A percentile compares a stretch with the other conserved stretches of the same genome.
Conservation (phyloP, 768 basidiomycete species). For the Hebeloma cylindrosporum region DNA sequence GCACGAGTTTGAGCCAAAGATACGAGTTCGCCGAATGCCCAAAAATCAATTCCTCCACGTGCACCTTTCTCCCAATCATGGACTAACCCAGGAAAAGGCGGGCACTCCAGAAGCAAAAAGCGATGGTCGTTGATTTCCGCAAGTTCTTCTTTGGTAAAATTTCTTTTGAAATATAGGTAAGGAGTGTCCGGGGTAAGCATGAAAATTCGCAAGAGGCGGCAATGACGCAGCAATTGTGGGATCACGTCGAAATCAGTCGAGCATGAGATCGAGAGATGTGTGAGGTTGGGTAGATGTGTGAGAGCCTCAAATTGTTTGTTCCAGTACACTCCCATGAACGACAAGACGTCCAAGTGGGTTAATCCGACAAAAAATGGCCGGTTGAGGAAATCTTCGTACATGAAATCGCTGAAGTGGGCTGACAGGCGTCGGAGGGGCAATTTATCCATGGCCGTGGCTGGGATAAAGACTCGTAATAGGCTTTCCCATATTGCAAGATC, state of each 20-base stretch:
- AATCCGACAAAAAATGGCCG: constrained; percentile 1
- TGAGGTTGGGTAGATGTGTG: background rate
- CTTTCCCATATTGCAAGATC: constrained; percentile 1
- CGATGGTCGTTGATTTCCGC: too few relatives aligned
- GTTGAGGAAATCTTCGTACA: background rate
- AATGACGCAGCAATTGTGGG: background rate
- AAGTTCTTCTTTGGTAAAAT: constrained; percentile 19
- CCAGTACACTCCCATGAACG: background rate
- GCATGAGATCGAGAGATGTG: background rate
- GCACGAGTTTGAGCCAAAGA: too few relatives aligned
- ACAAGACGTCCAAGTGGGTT: constrained; percentile 1
- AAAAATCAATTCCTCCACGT: too few relatives aligned
- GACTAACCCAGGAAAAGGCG: too few relatives aligned
- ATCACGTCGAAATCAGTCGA: background rate
- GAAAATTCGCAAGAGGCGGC: background rate
- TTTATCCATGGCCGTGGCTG: background rate
- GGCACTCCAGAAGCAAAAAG: too few relatives aligned
- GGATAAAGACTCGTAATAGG: background rate
- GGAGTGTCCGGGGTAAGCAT: too few relatives aligned
- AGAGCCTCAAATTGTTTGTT: background rate
- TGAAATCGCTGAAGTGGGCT: background rate
- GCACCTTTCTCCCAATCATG: too few relatives aligned
- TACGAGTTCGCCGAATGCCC: too few relatives aligned
- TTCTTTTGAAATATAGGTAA: background rate
- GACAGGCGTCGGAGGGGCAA: constrained; percentile 1